A percentile compares a stretch with the other conserved stretches of the same genome.
These are phyloP conservation scores for Butyriboletus loyo DNA, from an alignment of 768 basidiomycete species.

Conservation along the genomic window DNA sequence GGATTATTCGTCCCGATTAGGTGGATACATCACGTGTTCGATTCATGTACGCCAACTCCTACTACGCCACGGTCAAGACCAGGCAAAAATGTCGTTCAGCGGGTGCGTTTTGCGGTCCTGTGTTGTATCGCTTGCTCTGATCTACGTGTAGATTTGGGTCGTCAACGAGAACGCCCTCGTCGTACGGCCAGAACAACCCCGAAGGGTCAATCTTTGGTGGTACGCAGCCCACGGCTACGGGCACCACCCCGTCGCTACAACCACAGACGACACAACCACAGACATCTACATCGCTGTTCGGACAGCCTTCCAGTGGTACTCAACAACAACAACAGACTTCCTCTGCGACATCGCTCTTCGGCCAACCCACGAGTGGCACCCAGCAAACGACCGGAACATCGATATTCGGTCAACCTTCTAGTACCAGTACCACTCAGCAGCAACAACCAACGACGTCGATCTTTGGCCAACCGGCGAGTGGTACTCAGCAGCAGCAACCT, in stretches of 20 bases:
- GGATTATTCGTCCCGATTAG: constrained; percentile 11
- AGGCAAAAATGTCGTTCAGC: constrained; percentile 18
- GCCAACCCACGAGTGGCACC: constrained; percentile 7
- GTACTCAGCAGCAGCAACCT: constrained; percentile 10
- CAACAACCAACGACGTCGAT: constrained; percentile 8
- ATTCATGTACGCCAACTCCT: no score
- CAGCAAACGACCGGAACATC: constrained; percentile 1
- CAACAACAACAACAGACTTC: constrained; percentile 22
- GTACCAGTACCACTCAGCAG: constrained; percentile 5
- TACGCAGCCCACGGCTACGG: constrained; percentile 26
- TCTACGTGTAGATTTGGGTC: constrained; percentile 33
- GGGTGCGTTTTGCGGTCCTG: constrained; percentile 12
- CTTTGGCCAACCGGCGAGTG: constrained; percentile 8
- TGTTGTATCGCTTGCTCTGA: constrained; percentile 4
- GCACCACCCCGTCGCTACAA: constrained; percentile 11
- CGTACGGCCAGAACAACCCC: constrained; percentile 35
- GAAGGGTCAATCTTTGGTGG: constrained; percentile 39
- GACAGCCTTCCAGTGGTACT: constrained; percentile 24
- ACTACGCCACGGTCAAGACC: no score
- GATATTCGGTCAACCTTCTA: constrained; percentile 13
- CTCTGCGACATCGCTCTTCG: constrained; percentile 28
- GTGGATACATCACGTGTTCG: constrained; percentile 10
- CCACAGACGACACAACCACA: constrained; percentile 22
- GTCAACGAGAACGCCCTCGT: constrained; percentile 37
- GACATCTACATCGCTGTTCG: constrained; percentile 34